A percentile compares a stretch with the other conserved stretches of the same genome.
These are phyloP conservation scores for Entophlyctis helioformis DNA, from an alignment of 192 early-diverging fungal genomes.

Conservation along the genomic window DNA sequence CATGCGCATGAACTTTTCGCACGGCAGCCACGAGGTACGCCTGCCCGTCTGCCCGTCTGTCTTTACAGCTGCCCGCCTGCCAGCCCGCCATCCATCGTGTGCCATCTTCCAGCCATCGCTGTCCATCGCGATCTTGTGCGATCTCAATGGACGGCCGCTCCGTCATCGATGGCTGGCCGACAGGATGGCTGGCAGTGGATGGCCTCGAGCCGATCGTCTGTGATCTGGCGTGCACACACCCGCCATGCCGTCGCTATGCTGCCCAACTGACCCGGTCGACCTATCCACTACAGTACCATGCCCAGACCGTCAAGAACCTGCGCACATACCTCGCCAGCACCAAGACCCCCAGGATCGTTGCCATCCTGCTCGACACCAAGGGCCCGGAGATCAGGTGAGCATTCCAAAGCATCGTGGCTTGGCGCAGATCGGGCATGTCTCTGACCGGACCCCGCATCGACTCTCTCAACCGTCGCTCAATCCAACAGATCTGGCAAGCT, in stretches of 20 bases:
- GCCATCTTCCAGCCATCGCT: too few species aligned
- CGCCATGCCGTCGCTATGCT: too few species aligned
- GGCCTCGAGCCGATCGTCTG: not conserved
- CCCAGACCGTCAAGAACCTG: conserved; percentile 30
- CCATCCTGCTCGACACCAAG: conserved; percentile 45
- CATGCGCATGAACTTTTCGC: conserved; percentile 44
- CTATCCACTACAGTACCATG: conserved; percentile 26
- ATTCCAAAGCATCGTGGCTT: too few species aligned
- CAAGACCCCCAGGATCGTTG: conserved; percentile 26
- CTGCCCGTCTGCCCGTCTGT: not conserved
- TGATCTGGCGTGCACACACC: not conserved
- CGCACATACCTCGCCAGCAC: conserved; percentile 18
- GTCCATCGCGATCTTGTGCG: too few species aligned
- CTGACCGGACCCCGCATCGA: too few species aligned
- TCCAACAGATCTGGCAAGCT: conserved; percentile 41
- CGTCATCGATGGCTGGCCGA: too few species aligned
- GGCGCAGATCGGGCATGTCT: too few species aligned
- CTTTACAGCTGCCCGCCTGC: not conserved
- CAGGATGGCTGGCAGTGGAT: too few species aligned
- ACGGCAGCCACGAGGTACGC: conserved; percentile 36
- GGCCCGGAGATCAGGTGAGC: conserved; percentile 38
- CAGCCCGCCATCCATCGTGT: too few species aligned
- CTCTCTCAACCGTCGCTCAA: too few species aligned
- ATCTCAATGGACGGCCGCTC: too few species aligned
- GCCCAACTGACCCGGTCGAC: not conserved